These are phyloP conservation scores for Blepharisma stoltei DNA, from an alignment of 73 alveolate genomes.

Conservation along the genomic window DNA sequence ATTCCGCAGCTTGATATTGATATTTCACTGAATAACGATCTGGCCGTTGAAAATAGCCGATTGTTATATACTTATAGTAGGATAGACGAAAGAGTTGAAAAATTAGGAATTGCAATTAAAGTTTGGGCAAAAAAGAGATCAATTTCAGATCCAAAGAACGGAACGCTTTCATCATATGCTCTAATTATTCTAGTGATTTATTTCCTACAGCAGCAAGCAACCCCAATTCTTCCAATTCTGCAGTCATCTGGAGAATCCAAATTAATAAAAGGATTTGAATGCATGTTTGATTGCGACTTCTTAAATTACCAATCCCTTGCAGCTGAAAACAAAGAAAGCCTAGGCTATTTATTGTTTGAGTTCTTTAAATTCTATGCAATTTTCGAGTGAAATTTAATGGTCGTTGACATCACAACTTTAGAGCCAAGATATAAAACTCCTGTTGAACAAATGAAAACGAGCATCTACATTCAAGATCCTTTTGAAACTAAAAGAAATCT, in stretches of 20 bases:
- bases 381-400: neutral
- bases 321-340: neutral
- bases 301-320: neutral
- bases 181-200: slow-evolving; percentile 3
- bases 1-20: slow-evolving; percentile 5
- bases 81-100: neutral
- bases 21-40: neutral
- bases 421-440: neutral
- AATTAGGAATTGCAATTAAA: slow-evolving; percentile 16
- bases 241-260: neutral
- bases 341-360: neutral
- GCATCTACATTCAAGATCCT: slow-evolving; percentile 17
- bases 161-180: slow-evolving; percentile 29
- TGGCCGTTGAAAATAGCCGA: slow-evolving; percentile 25
- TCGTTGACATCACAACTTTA: slow-evolving; percentile 4
- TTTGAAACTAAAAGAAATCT: slow-evolving; percentile 5
- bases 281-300: neutral
- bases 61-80: neutral
- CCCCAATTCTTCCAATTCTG: neutral
- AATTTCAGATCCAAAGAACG: slow-evolving; percentile 15
- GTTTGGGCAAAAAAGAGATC: slow-evolving; percentile 26
- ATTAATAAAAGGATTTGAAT: neutral
- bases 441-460: neutral
- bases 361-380: neutral
- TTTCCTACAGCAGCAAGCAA: neutral